Evolutionary conservation across 2,329 filamentous ascomycete genomes (phyloP), one percentile per base, ranked within the genome.

Genomic region (Epichloe typhina): DNA sequence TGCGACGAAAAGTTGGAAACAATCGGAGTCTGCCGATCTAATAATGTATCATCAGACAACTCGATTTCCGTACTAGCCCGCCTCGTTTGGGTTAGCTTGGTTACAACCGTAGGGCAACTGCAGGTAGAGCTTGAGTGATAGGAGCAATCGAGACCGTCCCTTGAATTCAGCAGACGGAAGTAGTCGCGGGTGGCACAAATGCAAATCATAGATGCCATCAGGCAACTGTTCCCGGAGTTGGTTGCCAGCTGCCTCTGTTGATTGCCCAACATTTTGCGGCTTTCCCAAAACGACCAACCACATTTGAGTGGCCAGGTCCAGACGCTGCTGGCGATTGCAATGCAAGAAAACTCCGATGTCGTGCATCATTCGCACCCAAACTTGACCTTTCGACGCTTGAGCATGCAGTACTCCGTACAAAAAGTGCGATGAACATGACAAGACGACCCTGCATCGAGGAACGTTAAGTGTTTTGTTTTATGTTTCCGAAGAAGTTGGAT

Each of bases 21-120:
- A 21, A 31, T 54, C 53, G 54, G 53, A 46, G 52, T 42, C 55
- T 53, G 45, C 51, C 53, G 53, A 23, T 11, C 11, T 26, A 13
- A 12, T 38, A 19, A 13, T 23, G 33, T 31, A 9, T 31, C 8
- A 31, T 31, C 31, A 31, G 31, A 31, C 31, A 11, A 31, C 9
- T 31, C 8, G 8, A 11, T 31, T 11, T 31, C 31, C 31, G 31
- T 31, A 31, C 31, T 31, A 31, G 31, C 9, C 8, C 8, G 31
- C 31, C 31, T 31, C 8, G 31, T 11, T 11, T 31, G 31, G 31
- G 9, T 31, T 31, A 31, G 31, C 31, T 31, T 9, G 8, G 31
- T 11, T 31, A 31, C 4, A 11, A 11, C 8, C 31, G 44, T 13
- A 41, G 17, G 17, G 46, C 19, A 48, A 48, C 36, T 43, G 31